A percentile compares a stretch with the other conserved stretches of the same genome.
Conservation (phyloP, 176 grass and related monocot genomes). For the Avena insularis region DNA sequence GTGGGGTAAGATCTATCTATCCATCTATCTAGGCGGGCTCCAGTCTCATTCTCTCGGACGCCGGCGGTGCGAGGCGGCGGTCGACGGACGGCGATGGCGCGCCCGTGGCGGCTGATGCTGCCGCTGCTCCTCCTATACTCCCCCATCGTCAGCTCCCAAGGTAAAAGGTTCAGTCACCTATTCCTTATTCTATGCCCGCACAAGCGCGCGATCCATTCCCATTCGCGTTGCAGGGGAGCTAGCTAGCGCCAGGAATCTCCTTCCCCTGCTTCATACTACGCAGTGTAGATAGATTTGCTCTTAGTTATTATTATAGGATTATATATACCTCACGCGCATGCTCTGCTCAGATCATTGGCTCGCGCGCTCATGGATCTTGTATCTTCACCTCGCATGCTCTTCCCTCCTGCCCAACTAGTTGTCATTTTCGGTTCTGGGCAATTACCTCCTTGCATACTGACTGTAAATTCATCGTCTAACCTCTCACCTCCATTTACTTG, state of each 20-base stretch:
- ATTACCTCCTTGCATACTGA: background rate
- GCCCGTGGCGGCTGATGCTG: constrained; percentile 15
- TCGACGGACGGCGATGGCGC: background rate
- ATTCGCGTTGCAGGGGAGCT: background rate
- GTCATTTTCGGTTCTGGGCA: background rate
- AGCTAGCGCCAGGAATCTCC: background rate
- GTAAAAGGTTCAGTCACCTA: background rate
- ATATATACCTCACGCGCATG: too few relatives aligned
- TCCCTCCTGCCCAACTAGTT: background rate
- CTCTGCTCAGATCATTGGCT: background rate
- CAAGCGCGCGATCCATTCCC: background rate
- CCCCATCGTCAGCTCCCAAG: background rate
- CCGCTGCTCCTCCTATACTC: constrained; percentile 11
- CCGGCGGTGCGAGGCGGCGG: background rate
- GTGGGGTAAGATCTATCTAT: too few relatives aligned
- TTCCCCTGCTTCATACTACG: background rate
- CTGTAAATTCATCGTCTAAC: too few relatives aligned
- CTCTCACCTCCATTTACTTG: too few relatives aligned
- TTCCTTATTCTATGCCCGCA: background rate
- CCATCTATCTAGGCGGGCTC: background rate
- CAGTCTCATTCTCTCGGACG: background rate
- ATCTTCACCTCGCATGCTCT: background rate
- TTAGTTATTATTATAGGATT: too few relatives aligned
- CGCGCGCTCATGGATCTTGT: background rate
- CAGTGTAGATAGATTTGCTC: too few relatives aligned